phyloP scores from a whole-genome alignment of 2,329 filamentous ascomycete genomes.

The Cercospora beticola region DNA sequence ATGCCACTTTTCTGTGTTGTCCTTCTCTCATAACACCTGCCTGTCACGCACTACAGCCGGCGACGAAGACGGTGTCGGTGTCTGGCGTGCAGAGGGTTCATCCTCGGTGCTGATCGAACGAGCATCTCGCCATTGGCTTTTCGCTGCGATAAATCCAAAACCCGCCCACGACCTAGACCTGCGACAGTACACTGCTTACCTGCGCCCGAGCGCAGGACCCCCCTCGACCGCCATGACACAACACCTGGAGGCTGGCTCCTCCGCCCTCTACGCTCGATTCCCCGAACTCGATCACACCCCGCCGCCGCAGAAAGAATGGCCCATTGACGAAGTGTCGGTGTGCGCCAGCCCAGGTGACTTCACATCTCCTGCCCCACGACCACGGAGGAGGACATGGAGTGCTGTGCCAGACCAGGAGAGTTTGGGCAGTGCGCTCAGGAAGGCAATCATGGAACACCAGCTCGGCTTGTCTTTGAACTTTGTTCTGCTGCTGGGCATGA shows the following conservation, averaged over 20 bases:
- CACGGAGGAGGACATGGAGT: conserved; percentile 23
- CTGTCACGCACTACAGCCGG: neutral
- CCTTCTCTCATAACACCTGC: neutral
- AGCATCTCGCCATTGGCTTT: conserved; percentile 13
- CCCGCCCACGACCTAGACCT: neutral
- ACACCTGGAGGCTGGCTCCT: conserved; percentile 15
- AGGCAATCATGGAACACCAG: conserved; percentile 44
- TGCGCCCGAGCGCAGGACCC: neutral
- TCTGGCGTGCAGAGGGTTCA: neutral
- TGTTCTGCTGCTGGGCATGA: conserved; percentile 75
- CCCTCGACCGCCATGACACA: conserved; percentile 15
- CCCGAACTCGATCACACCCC: conserved; percentile 22
- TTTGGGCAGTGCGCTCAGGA: conserved; percentile 36
- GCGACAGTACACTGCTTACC: neutral
- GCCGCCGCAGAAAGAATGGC: conserved; percentile 22
- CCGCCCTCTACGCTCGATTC: conserved; percentile 16
- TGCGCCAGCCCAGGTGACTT: conserved; percentile 30
- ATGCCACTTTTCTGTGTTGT: conserved; percentile 1
- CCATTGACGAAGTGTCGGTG: conserved; percentile 29
- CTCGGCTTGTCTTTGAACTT: conserved; percentile 77
- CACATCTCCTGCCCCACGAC: conserved; percentile 7
- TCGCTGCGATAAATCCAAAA: neutral
- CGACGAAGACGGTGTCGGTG: neutral
- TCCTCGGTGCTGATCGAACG: conserved; percentile 1
- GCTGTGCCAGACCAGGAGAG: conserved; percentile 32